A percentile compares a stretch with the other conserved stretches of the same genome.
These are phyloP conservation scores for Ligustrum vulgare DNA, from an alignment of 257 asterid genomes.

Conservation along the genomic window DNA sequence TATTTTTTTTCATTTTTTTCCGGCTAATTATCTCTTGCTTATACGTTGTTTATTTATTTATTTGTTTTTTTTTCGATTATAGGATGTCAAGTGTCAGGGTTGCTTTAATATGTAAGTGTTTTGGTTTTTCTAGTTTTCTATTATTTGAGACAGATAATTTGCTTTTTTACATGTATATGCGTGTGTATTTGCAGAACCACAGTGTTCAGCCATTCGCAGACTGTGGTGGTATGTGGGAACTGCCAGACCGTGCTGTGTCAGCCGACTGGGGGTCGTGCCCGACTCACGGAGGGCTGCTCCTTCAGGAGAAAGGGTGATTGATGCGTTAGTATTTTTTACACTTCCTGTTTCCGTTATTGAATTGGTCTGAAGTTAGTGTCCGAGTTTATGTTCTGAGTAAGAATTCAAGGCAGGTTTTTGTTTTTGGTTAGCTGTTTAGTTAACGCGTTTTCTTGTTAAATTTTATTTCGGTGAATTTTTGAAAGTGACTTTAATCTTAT, in stretches of 20 bases:
- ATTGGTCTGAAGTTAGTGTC: too few species aligned
- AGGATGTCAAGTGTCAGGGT: not conserved
- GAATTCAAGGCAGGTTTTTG: too few species aligned
- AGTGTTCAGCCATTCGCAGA: not conserved
- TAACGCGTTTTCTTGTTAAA: not conserved
- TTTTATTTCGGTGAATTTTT: not conserved
- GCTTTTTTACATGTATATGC: not conserved
- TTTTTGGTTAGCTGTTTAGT: too few species aligned
- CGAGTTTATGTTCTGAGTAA: too few species aligned
- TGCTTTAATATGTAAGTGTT: not conserved
- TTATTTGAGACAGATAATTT: not conserved
- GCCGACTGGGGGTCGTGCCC: not conserved
- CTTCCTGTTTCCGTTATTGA: not conserved
- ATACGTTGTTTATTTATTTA: not conserved
- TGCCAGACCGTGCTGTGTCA: not conserved
- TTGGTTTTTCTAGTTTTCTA: not conserved
- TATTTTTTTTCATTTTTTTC: too few species aligned
- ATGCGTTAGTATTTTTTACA: not conserved
- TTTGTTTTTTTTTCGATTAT: too few species aligned
- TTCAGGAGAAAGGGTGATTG: not conserved
- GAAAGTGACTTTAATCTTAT: not conserved
- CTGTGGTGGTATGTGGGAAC: not conserved
- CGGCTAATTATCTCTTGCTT: not conserved
- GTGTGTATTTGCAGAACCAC: not conserved
- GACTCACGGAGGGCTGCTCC: not conserved